phyloP scores from a whole-genome alignment of 179 eudicot genomes.

The Dionaea muscipula region DNA sequence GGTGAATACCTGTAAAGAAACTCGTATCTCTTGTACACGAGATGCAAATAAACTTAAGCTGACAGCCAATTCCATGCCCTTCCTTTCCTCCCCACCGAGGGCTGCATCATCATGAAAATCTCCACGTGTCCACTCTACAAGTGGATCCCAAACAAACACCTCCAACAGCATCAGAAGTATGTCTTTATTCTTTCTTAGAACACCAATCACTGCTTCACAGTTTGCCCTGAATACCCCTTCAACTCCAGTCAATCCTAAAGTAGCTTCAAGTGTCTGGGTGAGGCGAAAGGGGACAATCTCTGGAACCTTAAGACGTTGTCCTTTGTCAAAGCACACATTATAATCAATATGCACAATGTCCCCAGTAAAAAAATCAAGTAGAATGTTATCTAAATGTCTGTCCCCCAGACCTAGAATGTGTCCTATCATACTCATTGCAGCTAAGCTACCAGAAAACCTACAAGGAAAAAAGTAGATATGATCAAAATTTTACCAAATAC shows the following conservation, averaged over 20 bases:
- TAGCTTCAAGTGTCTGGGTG: constrained; percentile 90
- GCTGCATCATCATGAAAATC: constrained; percentile 97
- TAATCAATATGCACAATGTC: constrained; percentile 96
- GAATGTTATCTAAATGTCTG: constrained; percentile 94
- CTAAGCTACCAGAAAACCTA: constrained; percentile 88
- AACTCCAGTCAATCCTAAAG: constrained; percentile 82
- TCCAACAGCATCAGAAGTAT: constrained; percentile 81
- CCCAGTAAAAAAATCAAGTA: constrained; percentile 76
- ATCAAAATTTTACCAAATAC: not conserved
- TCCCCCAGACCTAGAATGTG: constrained; percentile 98
- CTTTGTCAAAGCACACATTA: constrained; percentile 99
- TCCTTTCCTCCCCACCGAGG: constrained; percentile 96
- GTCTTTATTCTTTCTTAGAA: constrained; percentile 80
- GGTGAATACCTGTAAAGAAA: constrained; percentile 75
- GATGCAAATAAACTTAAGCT: constrained; percentile 99
- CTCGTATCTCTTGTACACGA: constrained; percentile 98
- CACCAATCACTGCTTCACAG: constrained; percentile 89
- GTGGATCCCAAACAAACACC: constrained; percentile 99
- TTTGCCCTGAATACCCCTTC: constrained; percentile 91
- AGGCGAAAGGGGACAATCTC: constrained; percentile 99
- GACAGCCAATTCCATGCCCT: constrained; percentile 99
- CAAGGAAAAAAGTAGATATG: constrained; percentile 14
- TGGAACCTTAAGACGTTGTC: constrained; percentile 84
- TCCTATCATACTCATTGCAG: constrained; percentile 98
- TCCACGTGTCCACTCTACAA: constrained; percentile 99